Percentiles rank a stretch among this genome's conserved stretches.
phyloP scores from a whole-genome alignment of 192 early-diverging fungal genomes.

The Rhizophagus sp. region DNA sequence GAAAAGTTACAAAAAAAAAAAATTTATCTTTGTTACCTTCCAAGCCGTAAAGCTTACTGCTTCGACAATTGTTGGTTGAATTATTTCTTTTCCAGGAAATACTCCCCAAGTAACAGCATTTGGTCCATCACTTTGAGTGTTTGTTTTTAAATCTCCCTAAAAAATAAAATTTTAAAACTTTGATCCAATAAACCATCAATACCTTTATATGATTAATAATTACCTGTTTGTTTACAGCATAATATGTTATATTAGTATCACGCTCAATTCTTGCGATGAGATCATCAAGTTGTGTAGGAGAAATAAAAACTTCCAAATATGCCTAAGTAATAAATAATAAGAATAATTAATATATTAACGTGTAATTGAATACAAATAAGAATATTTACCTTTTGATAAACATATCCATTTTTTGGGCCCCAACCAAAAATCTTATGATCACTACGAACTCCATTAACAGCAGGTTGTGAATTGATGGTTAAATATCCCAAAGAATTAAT shows the following conservation, averaged over 20 bases:
- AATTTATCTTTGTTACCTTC: conserved; percentile 55
- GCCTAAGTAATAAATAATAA: conserved; percentile 43
- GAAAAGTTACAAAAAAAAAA: background rate
- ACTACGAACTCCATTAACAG: conserved; percentile 84
- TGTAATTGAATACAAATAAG: background rate
- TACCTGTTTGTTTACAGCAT: conserved; percentile 79
- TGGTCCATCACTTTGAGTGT: conserved; percentile 80
- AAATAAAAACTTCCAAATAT: conserved; percentile 95
- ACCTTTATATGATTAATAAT: background rate
- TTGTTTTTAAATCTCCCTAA: conserved; percentile 86
- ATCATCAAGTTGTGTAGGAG: conserved; percentile 62
- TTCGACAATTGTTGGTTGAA: conserved; percentile 98
- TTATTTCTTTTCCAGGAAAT: conserved; percentile 93
- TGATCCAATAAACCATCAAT: background rate
- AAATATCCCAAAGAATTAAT: conserved; percentile 82
- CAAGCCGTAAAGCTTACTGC: conserved; percentile 89
- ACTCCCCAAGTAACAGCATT: conserved; percentile 99
- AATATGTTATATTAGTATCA: conserved; percentile 80
- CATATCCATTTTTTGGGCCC: conserved; percentile 95
- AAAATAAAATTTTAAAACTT: background rate
- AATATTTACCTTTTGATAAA: conserved; percentile 83
- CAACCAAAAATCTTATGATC: conserved; percentile 82
- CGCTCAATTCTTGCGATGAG: conserved; percentile 71
- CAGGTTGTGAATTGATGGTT: conserved; percentile 95
- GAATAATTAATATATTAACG: background rate